Percentiles rank a stretch among this genome's conserved stretches.
Evolutionary conservation across 768 basidiomycete species (phyloP).

Genomic region (Pisolithus microcarpus): DNA sequence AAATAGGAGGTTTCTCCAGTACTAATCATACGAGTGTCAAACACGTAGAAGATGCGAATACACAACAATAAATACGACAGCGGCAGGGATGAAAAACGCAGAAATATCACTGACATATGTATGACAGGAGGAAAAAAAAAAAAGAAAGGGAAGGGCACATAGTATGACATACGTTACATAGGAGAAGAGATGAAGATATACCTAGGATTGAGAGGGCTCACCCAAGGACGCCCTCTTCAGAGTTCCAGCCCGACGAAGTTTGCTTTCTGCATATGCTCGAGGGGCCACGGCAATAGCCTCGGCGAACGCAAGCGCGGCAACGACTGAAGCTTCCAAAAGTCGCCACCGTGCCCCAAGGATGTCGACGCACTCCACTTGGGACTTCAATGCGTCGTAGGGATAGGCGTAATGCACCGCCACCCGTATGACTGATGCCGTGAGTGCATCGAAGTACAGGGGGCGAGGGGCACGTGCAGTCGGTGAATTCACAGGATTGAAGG

Average conservation of each 20-base stretch:
- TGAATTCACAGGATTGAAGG: conserved; percentile 45
- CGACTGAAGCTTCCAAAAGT: conserved; percentile 46
- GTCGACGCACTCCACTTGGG: conserved; percentile 35
- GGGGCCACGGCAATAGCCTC: conserved; percentile 54
- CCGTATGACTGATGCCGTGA: conserved; percentile 58
- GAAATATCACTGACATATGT: not conserved
- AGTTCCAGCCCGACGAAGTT: conserved; percentile 16
- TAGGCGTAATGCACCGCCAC: conserved; percentile 57
- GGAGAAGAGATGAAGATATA: no score
- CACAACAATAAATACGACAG: not conserved
- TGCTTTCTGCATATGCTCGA: conserved; percentile 26
- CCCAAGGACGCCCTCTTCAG: conserved; percentile 14
- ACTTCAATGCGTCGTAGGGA: conserved; percentile 32
- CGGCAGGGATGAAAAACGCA: no score
- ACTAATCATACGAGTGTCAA: not conserved
- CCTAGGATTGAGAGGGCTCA: conserved; percentile 13
- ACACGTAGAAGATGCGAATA: not conserved
- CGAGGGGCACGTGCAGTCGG: conserved; percentile 16
- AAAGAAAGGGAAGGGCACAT: no score
- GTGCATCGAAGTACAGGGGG: conserved; percentile 42
- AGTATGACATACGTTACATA: no score
- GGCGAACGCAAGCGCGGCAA: conserved; percentile 60
- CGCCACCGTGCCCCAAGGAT: conserved; percentile 51
- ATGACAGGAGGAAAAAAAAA: not conserved
- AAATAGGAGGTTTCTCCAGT: not conserved